phyloP scores from a whole-genome alignment of 345 rosid genomes.

The Eucalyptus pauciflora region DNA sequence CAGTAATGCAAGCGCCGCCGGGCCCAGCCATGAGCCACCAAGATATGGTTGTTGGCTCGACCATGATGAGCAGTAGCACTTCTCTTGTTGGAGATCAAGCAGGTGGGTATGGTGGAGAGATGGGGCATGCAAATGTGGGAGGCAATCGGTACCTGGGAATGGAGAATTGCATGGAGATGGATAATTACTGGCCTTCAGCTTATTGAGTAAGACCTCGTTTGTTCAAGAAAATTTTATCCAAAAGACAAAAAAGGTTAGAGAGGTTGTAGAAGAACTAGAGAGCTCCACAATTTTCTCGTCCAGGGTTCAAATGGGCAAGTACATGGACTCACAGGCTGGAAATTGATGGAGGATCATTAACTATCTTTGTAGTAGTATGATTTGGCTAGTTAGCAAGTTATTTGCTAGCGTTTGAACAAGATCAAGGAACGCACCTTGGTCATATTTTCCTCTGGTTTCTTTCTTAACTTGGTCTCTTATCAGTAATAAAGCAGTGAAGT shows the following conservation, averaged over 20 bases:
- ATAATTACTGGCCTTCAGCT: conserved; percentile 64
- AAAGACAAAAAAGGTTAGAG: not conserved
- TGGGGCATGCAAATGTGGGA: conserved; percentile 11
- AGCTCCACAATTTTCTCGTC: not conserved
- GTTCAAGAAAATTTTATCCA: not conserved
- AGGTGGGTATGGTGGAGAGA: conserved; percentile 30
- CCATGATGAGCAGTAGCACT: conserved; percentile 8
- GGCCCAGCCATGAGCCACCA: conserved; percentile 29
- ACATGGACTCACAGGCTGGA: not conserved
- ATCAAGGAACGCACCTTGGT: not conserved
- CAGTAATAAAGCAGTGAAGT: not conserved
- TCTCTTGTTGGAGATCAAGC: conserved; percentile 4
- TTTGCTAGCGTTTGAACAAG: not conserved
- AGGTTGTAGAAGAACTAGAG: not conserved
- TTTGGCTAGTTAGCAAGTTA: not conserved
- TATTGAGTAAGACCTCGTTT: conserved; percentile 20
- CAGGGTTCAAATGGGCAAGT: not conserved
- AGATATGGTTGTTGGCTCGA: conserved; percentile 23
- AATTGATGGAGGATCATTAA: not conserved
- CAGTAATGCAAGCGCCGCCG: conserved; percentile 10
- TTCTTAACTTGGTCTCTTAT: not conserved
- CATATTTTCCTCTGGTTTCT: not conserved
- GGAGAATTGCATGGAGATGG: conserved; percentile 83
- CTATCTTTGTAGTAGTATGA: not conserved
- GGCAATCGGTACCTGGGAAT: conserved; percentile 40